These are phyloP conservation scores for Salix brachista DNA, from an alignment of 345 rosid genomes.

Conservation along the genomic window DNA sequence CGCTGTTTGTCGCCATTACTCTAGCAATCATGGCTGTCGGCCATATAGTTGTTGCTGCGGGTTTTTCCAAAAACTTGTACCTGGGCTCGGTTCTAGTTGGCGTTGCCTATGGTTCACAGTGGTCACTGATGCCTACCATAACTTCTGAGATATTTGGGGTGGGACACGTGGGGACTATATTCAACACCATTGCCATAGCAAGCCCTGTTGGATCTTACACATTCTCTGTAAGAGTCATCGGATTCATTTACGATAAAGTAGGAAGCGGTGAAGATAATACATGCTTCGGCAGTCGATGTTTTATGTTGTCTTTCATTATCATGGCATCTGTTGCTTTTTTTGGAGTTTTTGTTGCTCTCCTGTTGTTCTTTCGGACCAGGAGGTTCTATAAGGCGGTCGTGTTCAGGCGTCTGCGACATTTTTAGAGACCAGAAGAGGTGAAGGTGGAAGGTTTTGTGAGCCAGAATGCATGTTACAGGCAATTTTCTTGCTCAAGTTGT, in stretches of 20 bases:
- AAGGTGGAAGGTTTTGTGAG: neutral
- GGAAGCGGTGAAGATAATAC: conserved; percentile 43
- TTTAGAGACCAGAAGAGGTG: neutral
- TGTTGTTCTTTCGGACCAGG: conserved; percentile 54
- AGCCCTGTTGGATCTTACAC: conserved; percentile 85
- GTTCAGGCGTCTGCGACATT: conserved; percentile 37
- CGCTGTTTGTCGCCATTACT: conserved; percentile 64
- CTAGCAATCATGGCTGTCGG: conserved; percentile 54
- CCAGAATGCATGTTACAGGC: too few species aligned
- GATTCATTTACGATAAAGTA: conserved; percentile 61
- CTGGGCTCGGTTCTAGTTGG: conserved; percentile 70
- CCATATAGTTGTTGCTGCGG: conserved; percentile 67
- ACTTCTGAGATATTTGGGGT: conserved; percentile 71
- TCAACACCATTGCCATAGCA: conserved; percentile 75
- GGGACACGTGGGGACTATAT: conserved; percentile 78
- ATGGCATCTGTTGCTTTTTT: conserved; percentile 60
- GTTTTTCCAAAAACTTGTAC: conserved; percentile 58
- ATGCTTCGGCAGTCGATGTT: conserved; percentile 68
- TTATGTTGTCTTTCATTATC: conserved; percentile 69
- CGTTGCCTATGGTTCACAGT: conserved; percentile 74
- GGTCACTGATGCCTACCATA: conserved; percentile 86
- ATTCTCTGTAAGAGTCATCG: conserved; percentile 73
- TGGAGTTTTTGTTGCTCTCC: conserved; percentile 53
- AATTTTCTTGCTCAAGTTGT: too few species aligned
- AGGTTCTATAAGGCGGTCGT: conserved; percentile 50